A percentile compares a stretch with the other conserved stretches of the same genome.
Evolutionary conservation across 176 grass and related monocot genomes (phyloP).

Genomic region (Eremochloa ophiuroides): DNA sequence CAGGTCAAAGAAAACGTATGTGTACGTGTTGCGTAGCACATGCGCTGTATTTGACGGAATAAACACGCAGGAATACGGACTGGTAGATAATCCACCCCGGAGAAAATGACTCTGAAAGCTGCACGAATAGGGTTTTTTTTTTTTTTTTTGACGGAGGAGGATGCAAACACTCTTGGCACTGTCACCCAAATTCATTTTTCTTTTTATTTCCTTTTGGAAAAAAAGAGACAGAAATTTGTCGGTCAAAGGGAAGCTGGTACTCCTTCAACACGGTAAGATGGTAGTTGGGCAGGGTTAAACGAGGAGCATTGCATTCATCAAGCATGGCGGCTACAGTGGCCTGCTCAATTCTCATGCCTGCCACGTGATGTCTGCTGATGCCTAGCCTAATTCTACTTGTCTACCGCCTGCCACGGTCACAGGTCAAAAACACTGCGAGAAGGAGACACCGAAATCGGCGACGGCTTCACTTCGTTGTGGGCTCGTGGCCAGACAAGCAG

Average conservation of each 20-base stretch:
- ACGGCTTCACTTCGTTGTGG: not conserved
- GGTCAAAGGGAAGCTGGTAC: not conserved
- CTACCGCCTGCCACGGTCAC: not conserved
- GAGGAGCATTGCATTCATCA: not conserved
- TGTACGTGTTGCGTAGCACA: not conserved
- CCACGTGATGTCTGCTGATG: slow-evolving; percentile 24
- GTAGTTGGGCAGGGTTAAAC: not conserved
- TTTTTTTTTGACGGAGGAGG: no score
- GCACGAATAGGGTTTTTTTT: no score
- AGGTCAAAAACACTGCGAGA: not conserved
- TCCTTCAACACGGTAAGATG: not conserved
- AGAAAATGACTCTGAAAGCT: not conserved
- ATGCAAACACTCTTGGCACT: not conserved
- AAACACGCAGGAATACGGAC: not conserved
- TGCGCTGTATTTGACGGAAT: not conserved
- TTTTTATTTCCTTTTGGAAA: not conserved
- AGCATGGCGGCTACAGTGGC: slow-evolving; percentile 17
- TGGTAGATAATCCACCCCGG: no score
- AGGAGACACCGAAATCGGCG: not conserved
- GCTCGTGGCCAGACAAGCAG: slow-evolving; percentile 1
- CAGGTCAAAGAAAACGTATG: not conserved
- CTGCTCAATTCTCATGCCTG: not conserved
- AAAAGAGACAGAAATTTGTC: not conserved
- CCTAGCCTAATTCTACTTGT: not conserved
- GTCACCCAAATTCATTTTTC: not conserved